These are phyloP conservation scores for Rhodocollybia butyracea DNA, from an alignment of 768 basidiomycete genomes.

Conservation along the genomic window DNA sequence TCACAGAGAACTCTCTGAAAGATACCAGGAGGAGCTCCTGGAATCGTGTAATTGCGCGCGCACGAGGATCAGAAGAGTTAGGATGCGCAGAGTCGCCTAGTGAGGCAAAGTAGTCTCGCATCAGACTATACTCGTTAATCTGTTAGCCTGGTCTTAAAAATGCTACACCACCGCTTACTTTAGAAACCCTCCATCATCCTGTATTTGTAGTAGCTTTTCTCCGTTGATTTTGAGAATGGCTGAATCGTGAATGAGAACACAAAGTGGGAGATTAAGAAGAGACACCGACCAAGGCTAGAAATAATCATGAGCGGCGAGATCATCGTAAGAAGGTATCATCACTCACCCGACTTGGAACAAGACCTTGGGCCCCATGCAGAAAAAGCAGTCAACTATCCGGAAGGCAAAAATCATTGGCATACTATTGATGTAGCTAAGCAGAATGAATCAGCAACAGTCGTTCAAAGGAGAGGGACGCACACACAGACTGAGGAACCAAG, in stretches of 20 bases:
- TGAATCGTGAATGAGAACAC: slow-evolving; percentile 25
- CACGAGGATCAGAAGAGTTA: slow-evolving; percentile 78
- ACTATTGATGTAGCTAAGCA: slow-evolving; percentile 76
- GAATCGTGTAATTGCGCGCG: slow-evolving; percentile 93
- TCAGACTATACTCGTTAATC: too few relatives aligned
- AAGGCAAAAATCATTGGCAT: slow-evolving; percentile 99
- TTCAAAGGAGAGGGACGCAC: slow-evolving; percentile 30
- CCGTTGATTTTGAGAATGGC: slow-evolving; percentile 99
- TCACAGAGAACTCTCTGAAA: slow-evolving; percentile 95
- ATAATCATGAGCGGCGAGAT: slow-evolving; percentile 10
- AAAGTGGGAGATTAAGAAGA: slow-evolving; percentile 1
- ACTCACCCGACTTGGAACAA: slow-evolving; percentile 96
- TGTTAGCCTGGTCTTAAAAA: background rate
- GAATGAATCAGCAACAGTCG: background rate
- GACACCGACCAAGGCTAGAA: slow-evolving; percentile 52
- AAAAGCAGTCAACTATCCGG: slow-evolving; percentile 95
- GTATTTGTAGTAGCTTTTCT: slow-evolving; percentile 84
- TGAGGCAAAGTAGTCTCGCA: slow-evolving; percentile 93
- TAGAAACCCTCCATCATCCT: slow-evolving; percentile 96
- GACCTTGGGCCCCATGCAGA: slow-evolving; percentile 98
- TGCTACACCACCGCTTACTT: slow-evolving; percentile 48
- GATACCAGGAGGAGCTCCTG: slow-evolving; percentile 95
- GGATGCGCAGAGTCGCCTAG: slow-evolving; percentile 95
- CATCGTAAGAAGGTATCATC: slow-evolving; percentile 4
- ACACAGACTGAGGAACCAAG: slow-evolving; percentile 96